Conservation (phyloP, 2,329 filamentous ascomycete genomes). For the Talaromyces pinophilus region DNA sequence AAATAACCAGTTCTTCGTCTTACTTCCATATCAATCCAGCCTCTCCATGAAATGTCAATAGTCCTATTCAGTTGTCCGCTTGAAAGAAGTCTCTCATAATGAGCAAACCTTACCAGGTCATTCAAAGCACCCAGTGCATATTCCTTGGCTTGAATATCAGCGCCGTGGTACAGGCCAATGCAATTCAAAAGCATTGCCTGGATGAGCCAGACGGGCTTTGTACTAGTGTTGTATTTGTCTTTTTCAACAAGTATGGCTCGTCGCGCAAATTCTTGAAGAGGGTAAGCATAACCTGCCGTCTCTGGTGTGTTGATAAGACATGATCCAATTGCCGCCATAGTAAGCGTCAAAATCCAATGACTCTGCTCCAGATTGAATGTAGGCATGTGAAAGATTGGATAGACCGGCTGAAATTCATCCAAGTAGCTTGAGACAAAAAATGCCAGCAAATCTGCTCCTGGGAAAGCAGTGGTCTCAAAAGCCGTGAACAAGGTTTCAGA, state of each 20-base stretch:
- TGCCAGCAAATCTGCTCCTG: slow-evolving; percentile 30
- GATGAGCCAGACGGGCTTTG: slow-evolving; percentile 32
- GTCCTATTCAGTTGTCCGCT: neutral
- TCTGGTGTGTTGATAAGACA: slow-evolving; percentile 35
- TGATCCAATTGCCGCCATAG: slow-evolving; percentile 45
- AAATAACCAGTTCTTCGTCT: slow-evolving; percentile 44
- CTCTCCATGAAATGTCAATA: slow-evolving; percentile 31
- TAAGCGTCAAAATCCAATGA: slow-evolving; percentile 45
- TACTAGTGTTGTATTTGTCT: slow-evolving; percentile 27
- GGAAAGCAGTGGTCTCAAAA: slow-evolving; percentile 38
- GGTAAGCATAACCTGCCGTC: slow-evolving; percentile 33
- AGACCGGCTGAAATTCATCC: slow-evolving; percentile 42
- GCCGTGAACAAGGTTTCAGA: slow-evolving; percentile 33
- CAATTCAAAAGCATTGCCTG: slow-evolving; percentile 38
- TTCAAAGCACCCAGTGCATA: slow-evolving; percentile 32
- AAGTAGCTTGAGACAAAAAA: slow-evolving; percentile 41
- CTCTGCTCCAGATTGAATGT: slow-evolving; percentile 40
- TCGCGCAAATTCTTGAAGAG: slow-evolving; percentile 47
- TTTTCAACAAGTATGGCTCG: slow-evolving; percentile 41
- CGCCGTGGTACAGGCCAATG: slow-evolving; percentile 35
- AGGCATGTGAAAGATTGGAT: slow-evolving; percentile 44
- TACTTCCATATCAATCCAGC: slow-evolving; percentile 43
- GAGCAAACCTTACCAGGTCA: slow-evolving; percentile 33
- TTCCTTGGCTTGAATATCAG: slow-evolving; percentile 29
- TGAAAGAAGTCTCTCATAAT: slow-evolving; percentile 29